Base-by-base conservation (phyloP, 2,329 filamentous ascomycete genomes). In the Sordariomycetes sp. region DNA sequence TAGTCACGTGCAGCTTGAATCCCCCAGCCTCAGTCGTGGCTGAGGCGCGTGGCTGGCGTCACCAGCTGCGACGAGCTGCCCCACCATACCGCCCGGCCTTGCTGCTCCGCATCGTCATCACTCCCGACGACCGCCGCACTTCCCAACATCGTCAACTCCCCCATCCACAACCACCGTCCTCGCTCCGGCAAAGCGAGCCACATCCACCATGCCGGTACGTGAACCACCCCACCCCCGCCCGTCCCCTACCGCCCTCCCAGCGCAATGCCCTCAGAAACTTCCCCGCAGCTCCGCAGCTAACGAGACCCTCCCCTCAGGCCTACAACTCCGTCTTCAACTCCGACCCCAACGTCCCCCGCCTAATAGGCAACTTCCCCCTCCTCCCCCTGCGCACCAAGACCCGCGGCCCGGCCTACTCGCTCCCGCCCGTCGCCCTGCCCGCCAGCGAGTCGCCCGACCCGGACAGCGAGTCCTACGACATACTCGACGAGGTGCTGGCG, bases 271-370 rank as follows among this genome's bases (percentile, higher is more conserved):
- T n/a, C 37, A 2, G 24, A n/a, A 46, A 14, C 35, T 46, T 46
- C 54, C 24, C 40, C 54, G 46, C 46, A 50, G 46, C 46, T 50
- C 40, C 54, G 46, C 46, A 50, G 46, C 46, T 50, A 50, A 48
- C 24, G 22, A 22, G n/a, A 16, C 35, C 11, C 11, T 6, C 53
- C 58, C 57, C 62, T 60, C 63, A 96, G 90, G 93, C 93, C 76
- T 97, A 97, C 82, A 95, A 97, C 81, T 96, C 90, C 72, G 89
- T 96, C 81, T 97, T 97, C 85, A 87, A 87, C 84, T 86, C 72
- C 76, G 93, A 83, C 82, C 90, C 82, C 79, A 87, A 77, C 64
- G 70, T 72, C 62, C 79, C 78, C 48, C 79, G 77, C 59, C 74
- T 80, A 64, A 76, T 86, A 79, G 91, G 93, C 72, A 97, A 97